phyloP scores from a whole-genome alignment of 1,284 basidiomycete species.

The Leccinum ponderosum region DNA sequence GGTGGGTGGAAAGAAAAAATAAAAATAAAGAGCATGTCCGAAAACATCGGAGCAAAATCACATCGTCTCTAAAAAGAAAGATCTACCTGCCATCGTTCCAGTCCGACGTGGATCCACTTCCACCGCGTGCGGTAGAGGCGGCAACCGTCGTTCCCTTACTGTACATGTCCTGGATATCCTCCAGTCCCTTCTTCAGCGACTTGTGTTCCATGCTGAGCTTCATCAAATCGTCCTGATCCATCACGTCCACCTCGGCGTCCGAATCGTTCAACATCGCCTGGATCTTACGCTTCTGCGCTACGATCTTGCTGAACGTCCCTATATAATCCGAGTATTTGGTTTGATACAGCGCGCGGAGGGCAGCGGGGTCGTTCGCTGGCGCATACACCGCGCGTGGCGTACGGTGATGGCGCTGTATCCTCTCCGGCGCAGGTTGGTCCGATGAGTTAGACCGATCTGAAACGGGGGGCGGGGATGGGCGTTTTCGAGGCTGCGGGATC shows the following conservation, averaged over 20 bases:
- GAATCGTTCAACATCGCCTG: slow-evolving; percentile 38
- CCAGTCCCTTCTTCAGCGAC: slow-evolving; percentile 46
- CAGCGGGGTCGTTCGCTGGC: slow-evolving; percentile 48
- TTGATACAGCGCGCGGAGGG: slow-evolving; percentile 53
- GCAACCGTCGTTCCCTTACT: slow-evolving; percentile 12
- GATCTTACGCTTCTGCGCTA: slow-evolving; percentile 49
- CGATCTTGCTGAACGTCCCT: slow-evolving; percentile 44
- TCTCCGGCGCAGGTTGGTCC: slow-evolving; percentile 23
- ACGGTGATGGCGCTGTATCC: slow-evolving; percentile 22
- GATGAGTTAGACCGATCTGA: slow-evolving; percentile 33
- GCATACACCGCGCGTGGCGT: slow-evolving; percentile 30
- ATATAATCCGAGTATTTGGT: slow-evolving; percentile 52
- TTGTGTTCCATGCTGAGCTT: slow-evolving; percentile 45
- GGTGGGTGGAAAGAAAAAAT: neutral
- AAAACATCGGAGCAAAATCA: neutral
- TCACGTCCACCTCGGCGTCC: slow-evolving; percentile 41
- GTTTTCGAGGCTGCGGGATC: slow-evolving; percentile 27
- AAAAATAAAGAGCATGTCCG: neutral
- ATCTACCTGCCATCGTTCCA: slow-evolving; percentile 1
- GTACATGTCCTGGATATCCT: slow-evolving; percentile 44
- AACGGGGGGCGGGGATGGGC: slow-evolving; percentile 25
- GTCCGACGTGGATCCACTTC: slow-evolving; percentile 8
- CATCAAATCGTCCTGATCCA: slow-evolving; percentile 53
- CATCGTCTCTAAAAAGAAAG: neutral
- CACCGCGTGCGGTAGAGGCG: neutral